These are phyloP conservation scores for Wallacemonas sp. DNA, from an alignment of 208 protist genomes.

Conservation along the genomic window DNA sequence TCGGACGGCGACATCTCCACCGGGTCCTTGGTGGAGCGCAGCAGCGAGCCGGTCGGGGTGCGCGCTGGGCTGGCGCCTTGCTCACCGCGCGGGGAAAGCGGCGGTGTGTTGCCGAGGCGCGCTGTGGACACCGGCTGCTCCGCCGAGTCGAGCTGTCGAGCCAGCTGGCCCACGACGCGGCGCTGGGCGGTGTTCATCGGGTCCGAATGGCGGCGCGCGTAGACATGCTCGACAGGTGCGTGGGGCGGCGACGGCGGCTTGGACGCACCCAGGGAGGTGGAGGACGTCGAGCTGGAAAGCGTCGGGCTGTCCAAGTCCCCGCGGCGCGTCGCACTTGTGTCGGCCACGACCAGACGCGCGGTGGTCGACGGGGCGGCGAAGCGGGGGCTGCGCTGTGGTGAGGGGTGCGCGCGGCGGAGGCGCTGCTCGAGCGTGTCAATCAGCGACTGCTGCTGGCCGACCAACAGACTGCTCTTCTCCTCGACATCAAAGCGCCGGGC, in stretches of 20 bases:
- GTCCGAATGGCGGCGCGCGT: neutral
- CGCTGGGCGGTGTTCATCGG: conserved; percentile 6
- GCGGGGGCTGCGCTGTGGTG: neutral
- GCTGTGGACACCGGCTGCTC: neutral
- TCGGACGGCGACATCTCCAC: neutral
- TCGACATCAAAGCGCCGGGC: conserved; percentile 36
- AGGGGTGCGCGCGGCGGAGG: conserved; percentile 9
- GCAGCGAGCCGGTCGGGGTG: neutral
- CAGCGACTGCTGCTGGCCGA: conserved; percentile 37
- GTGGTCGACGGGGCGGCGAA: neutral
- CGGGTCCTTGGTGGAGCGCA: neutral
- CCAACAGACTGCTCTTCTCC: conserved; percentile 41
- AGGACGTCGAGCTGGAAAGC: neutral
- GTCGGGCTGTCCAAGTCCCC: conserved; percentile 13
- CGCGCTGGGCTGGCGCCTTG: neutral
- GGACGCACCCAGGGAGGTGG: no score
- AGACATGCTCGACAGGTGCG: no score
- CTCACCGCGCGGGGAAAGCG: neutral
- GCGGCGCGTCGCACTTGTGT: neutral
- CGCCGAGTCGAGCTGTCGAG: neutral
- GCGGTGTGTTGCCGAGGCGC: neutral
- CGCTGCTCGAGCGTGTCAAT: conserved; percentile 37
- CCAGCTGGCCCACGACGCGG: neutral
- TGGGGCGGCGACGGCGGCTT: no score
- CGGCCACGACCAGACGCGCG: neutral